Base-by-base conservation (phyloP, 73 alveolate species). In the Blepharisma stoltei region DNA sequence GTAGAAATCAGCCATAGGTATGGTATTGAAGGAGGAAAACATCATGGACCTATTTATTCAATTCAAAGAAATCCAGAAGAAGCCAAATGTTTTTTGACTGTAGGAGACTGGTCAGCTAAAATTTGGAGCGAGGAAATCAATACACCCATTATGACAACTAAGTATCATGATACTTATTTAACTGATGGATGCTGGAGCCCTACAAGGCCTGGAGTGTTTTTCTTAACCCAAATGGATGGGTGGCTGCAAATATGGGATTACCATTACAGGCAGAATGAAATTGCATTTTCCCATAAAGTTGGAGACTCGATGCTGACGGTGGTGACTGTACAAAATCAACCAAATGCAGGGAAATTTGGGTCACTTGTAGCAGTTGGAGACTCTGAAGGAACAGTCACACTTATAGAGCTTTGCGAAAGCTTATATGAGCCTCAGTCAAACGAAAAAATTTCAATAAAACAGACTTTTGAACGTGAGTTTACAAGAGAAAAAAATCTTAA, bases 71-170 rank as follows among this genome's bases (percentile, higher is more conserved):
- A 95, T 85, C 98, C 98, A 21, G 88, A 92, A 8, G 86, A 94
- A 52, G 85, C 96, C 54, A 96, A 96, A 88, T 96, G 80, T 86
- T 95, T 96, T 87, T 79, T 96, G 80, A 90, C 98, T 53, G 99
- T 96, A 43, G 99, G 99, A 20, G 99, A 96, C 80, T 96, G 99
- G 99, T 86, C 98, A 54, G 98, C 99, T n/a, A 95, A 95, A 88
- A 92, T 96, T 52, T 96, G 99, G 99, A 83, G 90, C 6, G 99
- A 96, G 78, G 99, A 95, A 71, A 92, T 93, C 27, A 96, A 93
- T 84, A 95, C 98, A 20, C 99, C 99, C 7, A 96, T 96, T 70
- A 95, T 93, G 95, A 88, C 94, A 65, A 93, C 99, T 11, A 91
- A 93, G 82, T 96, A 96, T 88, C 98, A 95, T 88, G 82, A 47